Evolutionary conservation across 176 grass and related monocot genomes (phyloP), one percentile per base, ranked within the genome.

Genomic region (Bonia amplexicaulis): DNA sequence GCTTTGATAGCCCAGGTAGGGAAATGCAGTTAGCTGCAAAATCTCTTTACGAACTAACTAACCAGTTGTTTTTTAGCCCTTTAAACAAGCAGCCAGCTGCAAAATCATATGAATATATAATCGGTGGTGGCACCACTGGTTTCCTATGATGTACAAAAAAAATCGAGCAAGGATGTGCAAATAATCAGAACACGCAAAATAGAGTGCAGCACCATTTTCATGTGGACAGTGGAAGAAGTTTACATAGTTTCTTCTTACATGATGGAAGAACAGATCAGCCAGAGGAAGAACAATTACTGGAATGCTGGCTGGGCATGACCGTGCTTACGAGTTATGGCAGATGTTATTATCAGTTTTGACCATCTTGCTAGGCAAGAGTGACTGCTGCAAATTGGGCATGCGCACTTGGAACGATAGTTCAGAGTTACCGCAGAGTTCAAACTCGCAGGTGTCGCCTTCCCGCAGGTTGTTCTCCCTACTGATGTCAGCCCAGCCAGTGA

Each of bases 401-500:
- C 26, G 7, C 69, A 73, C 80, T 76, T 37, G 35, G 37, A 94
- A 69, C 51, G 63, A 58, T 4, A 83, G 31, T 39, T 90, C 83
- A 45, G 72, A 57, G 6, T 83, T 42, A 4, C 77, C 35, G 10
- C 33, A 72, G 69, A 92, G 42, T 64, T 93, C 74, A 31, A 94
- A 89, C 63, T 85, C 87, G 67, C 90, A 91, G 20, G 46, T 46
- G 61, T 88, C 80, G 1, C 88, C 90, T 75, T 83, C 40, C 1
- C 20, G 41, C 73, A 88, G 70, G 51, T 71, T 33, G 86, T 92
- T 90, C 81, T 89, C 82, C 57, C 62, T 78, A 58, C 69, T 71
- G 44, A 90, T 74, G 68, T 95, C 85, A 49, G 75, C 83, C 84
- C 90, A 93, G 3, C 90, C 90, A 33, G 59, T 27, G 64, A 90